phyloP scores from a whole-genome alignment of 768 basidiomycete species.

The Rhizopogon vinicolor region DNA sequence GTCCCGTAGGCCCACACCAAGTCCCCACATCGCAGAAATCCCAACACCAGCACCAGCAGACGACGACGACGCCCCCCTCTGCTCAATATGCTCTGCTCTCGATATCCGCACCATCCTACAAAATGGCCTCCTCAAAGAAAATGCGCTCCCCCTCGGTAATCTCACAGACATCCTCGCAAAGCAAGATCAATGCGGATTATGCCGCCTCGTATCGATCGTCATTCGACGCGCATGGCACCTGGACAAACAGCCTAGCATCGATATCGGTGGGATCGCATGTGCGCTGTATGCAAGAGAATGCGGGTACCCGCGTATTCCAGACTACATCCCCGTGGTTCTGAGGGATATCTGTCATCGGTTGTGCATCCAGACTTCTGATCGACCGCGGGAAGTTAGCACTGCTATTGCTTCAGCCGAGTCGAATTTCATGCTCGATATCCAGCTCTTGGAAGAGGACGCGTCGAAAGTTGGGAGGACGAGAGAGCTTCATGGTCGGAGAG shows the following conservation, averaged over 20 bases:
- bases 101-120: neutral
- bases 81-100: constrained; percentile 4
- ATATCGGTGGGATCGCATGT: neutral
- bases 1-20: too few species aligned
- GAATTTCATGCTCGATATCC: neutral
- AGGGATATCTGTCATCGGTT: constrained; percentile 1
- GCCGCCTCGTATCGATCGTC: neutral
- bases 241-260: neutral
- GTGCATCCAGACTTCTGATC: neutral
- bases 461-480: neutral
- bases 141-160: neutral
- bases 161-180: constrained; percentile 3
- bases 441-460: constrained; percentile 5
- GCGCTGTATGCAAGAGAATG: neutral
- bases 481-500: constrained; percentile 6
- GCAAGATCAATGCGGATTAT: neutral
- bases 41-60: neutral
- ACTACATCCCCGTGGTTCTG: too few species aligned
- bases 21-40: too few species aligned
- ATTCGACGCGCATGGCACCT: constrained; percentile 1
- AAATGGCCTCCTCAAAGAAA: neutral
- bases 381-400: neutral
- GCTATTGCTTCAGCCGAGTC: neutral
- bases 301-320: too few species aligned
- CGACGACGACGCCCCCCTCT: neutral